Evolutionary conservation across 345 rosid species (phyloP), one percentile per base, ranked within the genome.

Genomic region (Passiflora organensis): DNA sequence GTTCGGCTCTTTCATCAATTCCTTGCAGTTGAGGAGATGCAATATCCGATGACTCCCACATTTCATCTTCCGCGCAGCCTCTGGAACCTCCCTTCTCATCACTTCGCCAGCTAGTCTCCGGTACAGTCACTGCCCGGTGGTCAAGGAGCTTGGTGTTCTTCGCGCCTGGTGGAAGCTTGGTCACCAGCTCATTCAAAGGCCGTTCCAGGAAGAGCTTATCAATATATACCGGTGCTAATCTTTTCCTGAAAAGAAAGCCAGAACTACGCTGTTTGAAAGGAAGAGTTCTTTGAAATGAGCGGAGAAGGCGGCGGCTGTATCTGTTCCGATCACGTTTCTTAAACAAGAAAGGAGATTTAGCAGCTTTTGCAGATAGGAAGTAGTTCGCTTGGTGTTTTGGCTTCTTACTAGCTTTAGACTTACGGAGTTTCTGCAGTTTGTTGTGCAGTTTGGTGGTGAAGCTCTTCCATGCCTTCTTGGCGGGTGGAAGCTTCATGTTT

Each of bases 1-100:
- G 79, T 72, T 84, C 86, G 0, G 97, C 96, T 64, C 95, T 82
- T 64, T 76, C 82, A 60, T 89, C 91, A 8, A 89, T 77, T 16
- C 83, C 79, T 20, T 65, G 56, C 77, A 80, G 67, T 37, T 60
- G 76, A 6, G 83, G 84, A 19, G 86, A 77, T 32, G 73, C 71
- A 61, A 77, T 22, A 2, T 61, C 77, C 43, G 71, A 13, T 6
- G 80, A 73, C 21, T 80, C 84, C 81, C 82, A 74, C 77, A 74
- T 48, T 11, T 64, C 75, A 38, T 78, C 85, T 0, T 51, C 83
- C 15, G 16, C 50, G 5, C 41, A 10, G 13, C 11, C 55, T 24
- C 45, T 34, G 39, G 41, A 60, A 8, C 13, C 16, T 18, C 34
- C 24, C 37, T 22, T 32, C 24, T 15, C 18, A 15, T 15, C 62